Percentiles rank a stretch among this genome's conserved stretches.
Conservation (phyloP, 2,329 filamentous ascomycete species). For the Clonostachys rhizophaga region DNA sequence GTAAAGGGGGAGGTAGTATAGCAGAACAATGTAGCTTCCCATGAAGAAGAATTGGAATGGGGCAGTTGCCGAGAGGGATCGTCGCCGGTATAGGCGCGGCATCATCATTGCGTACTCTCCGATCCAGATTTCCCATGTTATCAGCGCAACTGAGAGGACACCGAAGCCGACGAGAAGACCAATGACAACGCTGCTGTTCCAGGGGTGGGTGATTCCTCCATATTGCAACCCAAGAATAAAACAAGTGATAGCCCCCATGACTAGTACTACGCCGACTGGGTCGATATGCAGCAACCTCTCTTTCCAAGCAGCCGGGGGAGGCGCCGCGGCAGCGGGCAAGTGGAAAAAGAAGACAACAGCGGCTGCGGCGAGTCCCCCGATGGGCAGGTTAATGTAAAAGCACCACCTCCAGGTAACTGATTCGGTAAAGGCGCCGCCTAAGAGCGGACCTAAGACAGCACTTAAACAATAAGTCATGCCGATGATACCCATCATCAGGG, state of each 20-base stretch:
- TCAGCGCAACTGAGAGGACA: constrained; percentile 39
- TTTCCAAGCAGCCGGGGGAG: constrained; percentile 15
- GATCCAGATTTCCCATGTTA: not conserved
- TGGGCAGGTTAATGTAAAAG: constrained; percentile 16
- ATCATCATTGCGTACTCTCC: not conserved
- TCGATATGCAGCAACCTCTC: constrained; percentile 36
- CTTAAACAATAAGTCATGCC: constrained; percentile 8
- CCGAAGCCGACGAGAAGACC: constrained; percentile 45
- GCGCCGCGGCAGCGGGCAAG: constrained; percentile 21
- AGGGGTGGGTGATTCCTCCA: constrained; percentile 37
- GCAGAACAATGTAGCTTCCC: not conserved
- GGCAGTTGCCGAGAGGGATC: constrained; percentile 14
- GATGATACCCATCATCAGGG: constrained; percentile 7
- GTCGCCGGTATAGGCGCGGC: not conserved
- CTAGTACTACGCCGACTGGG: constrained; percentile 25
- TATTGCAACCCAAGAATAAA: constrained; percentile 33
- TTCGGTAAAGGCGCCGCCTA: constrained; percentile 16
- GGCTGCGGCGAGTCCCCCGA: constrained; percentile 8
- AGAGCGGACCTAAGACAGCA: not conserved
- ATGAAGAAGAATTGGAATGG: constrained; percentile 5
- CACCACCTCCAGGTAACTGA: constrained; percentile 15
- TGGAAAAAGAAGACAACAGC: constrained; percentile 20
- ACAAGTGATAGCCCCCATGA: constrained; percentile 29
- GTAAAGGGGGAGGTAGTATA: constrained; percentile 37
- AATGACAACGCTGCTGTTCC: constrained; percentile 41